A percentile compares a stretch with the other conserved stretches of the same genome.
Evolutionary conservation across 441 rosid species (phyloP).

Genomic region (Hura crepitans): DNA sequence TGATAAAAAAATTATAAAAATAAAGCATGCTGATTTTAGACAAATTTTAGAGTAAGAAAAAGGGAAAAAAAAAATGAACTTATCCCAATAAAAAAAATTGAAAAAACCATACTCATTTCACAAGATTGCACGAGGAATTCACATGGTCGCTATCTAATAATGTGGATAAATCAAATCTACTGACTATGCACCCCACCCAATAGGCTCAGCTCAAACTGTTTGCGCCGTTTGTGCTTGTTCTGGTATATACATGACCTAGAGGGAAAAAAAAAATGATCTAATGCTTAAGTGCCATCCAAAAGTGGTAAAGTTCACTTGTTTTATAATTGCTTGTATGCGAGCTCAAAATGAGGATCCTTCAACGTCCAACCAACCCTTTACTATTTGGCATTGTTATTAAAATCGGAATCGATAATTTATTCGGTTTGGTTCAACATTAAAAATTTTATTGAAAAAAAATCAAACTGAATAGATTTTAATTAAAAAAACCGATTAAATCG

Average conservation of each 20-base stretch:
- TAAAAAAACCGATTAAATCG: too few relatives aligned
- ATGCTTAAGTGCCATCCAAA: constrained; percentile 18
- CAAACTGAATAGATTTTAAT: too few relatives aligned
- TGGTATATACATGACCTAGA: not conserved
- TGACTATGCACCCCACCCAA: constrained; percentile 17
- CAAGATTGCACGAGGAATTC: constrained; percentile 32
- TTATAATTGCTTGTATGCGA: constrained; percentile 37
- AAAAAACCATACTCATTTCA: constrained; percentile 1
- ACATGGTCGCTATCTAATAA: constrained; percentile 30
- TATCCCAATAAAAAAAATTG: too few relatives aligned
- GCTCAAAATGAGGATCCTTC: constrained; percentile 34
- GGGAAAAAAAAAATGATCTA: not conserved
- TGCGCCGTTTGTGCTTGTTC: constrained; percentile 30
- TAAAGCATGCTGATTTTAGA: too few relatives aligned
- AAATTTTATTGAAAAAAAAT: too few relatives aligned
- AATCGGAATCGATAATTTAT: too few relatives aligned
- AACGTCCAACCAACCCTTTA: constrained; percentile 16
- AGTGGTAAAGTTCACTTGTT: constrained; percentile 27
- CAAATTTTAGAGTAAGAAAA: too few relatives aligned
- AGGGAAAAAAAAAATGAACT: too few relatives aligned
- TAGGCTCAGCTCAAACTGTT: constrained; percentile 20
- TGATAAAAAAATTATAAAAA: too few relatives aligned
- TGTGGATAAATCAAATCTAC: not conserved
- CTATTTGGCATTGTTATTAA: too few relatives aligned
- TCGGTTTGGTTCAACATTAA: too few relatives aligned